These are phyloP conservation scores for Leishmania lainsoni DNA, from an alignment of 208 protist species.

Conservation along the genomic window DNA sequence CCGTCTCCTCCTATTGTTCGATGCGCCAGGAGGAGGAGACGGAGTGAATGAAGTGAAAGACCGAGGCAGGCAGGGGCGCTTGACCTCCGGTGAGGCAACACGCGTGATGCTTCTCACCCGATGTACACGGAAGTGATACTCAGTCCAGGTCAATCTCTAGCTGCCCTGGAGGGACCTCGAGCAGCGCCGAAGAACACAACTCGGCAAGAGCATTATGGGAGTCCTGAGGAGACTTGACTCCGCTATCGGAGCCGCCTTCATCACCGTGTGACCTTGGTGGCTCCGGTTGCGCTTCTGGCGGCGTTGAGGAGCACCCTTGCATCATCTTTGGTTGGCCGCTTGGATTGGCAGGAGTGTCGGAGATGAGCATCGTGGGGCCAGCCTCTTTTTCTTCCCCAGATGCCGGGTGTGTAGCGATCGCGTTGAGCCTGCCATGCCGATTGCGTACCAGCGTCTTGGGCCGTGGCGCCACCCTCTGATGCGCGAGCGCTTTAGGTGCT, in stretches of 20 bases:
- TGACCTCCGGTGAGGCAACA: neutral
- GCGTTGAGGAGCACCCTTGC: neutral
- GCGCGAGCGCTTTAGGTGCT: conserved; percentile 24
- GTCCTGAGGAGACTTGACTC: neutral
- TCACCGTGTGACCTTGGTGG: neutral
- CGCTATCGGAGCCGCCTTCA: neutral
- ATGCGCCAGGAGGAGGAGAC: neutral
- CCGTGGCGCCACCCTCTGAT: conserved; percentile 58
- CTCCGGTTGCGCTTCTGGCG: neutral
- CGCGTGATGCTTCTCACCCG: neutral
- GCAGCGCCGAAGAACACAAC: conserved; percentile 8
- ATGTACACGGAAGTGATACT: neutral
- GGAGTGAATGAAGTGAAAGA: neutral
- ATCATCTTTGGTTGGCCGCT: neutral
- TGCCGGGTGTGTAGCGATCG: conserved; percentile 20
- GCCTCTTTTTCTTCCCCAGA: neutral
- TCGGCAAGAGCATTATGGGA: conserved; percentile 1
- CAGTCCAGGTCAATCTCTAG: conserved; percentile 37
- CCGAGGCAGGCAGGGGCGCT: neutral
- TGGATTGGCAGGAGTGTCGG: conserved; percentile 2
- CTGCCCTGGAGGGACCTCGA: neutral
- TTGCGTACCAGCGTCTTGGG: conserved; percentile 63
- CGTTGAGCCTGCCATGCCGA: conserved; percentile 45
- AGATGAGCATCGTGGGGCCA: neutral
- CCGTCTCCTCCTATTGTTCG: neutral